Evolutionary conservation across 192 early-diverging fungal genomes (phyloP).

Genomic region (Coemansia pectinata): DNA sequence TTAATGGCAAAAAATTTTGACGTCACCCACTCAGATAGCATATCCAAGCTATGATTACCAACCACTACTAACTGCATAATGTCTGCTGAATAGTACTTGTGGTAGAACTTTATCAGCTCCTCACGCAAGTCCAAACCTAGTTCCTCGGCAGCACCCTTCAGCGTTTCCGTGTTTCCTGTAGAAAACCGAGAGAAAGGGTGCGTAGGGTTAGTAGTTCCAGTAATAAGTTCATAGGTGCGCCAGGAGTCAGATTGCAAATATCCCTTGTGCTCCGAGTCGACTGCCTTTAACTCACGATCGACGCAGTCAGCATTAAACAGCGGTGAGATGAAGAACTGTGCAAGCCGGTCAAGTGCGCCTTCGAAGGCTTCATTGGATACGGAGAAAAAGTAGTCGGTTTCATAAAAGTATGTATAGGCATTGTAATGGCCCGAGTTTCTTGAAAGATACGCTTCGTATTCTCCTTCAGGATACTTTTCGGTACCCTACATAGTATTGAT

Average conservation of each 20-base stretch:
- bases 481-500: slow-evolving; percentile 52
- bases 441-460: slow-evolving; percentile 50
- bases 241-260: slow-evolving; percentile 67
- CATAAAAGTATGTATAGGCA: slow-evolving; percentile 17
- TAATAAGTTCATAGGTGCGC: neutral
- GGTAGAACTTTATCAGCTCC: slow-evolving; percentile 24
- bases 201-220: slow-evolving; percentile 45
- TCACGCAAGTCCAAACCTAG: slow-evolving; percentile 73
- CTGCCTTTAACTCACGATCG: slow-evolving; percentile 84
- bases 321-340: slow-evolving; percentile 88
- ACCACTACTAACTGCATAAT: slow-evolving; percentile 87
- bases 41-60: slow-evolving; percentile 77
- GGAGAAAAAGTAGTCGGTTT: slow-evolving; percentile 29
- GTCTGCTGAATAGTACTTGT: slow-evolving; percentile 85
- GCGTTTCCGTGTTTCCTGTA: slow-evolving; percentile 79
- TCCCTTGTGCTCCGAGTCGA: slow-evolving; percentile 92
- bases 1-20: slow-evolving; percentile 73
- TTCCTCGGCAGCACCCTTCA: slow-evolving; percentile 52
- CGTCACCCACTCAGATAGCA: slow-evolving; percentile 74
- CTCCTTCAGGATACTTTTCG: slow-evolving; percentile 67
- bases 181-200: slow-evolving; percentile 83
- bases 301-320: slow-evolving; percentile 78
- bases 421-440: slow-evolving; percentile 34
- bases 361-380: slow-evolving; percentile 52
- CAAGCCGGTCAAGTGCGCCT: slow-evolving; percentile 67